Percentiles rank a stretch among this genome's conserved stretches.
Conservation (phyloP, 139 green algal genomes). For the Closterium sp. region DNA sequence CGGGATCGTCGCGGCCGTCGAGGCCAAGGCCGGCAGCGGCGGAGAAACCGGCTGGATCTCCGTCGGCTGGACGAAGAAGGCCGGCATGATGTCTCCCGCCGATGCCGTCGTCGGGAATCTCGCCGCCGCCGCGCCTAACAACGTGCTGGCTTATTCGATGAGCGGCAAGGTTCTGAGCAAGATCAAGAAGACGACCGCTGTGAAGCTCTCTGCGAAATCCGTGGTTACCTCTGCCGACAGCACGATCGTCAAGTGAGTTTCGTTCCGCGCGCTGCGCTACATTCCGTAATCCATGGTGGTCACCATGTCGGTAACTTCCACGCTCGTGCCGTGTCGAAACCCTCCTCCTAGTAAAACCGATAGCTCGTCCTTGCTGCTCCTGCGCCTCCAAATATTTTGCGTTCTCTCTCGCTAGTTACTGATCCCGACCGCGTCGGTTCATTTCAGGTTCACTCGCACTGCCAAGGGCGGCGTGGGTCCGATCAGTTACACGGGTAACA, state of each 20-base stretch:
- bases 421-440: not conserved
- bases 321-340: too few relatives aligned
- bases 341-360: not conserved
- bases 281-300: not conserved
- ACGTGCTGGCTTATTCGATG: not conserved
- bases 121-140: not conserved
- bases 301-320: too few relatives aligned
- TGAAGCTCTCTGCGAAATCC: not conserved
- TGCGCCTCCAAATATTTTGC: not conserved
- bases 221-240: not conserved
- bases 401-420: not conserved
- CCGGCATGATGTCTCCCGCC: not conserved
- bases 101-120: not conserved
- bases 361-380: not conserved
- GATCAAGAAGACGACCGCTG: not conserved
- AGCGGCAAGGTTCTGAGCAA: not conserved
- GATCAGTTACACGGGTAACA: not conserved
- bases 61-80: not conserved
- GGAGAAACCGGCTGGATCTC: not conserved
- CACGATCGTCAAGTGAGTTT: not conserved
- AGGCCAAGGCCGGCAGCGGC: not conserved
- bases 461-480: too few relatives aligned
- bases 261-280: too few relatives aligned
- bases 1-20: not conserved
- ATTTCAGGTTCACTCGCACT: not conserved